phyloP scores from a whole-genome alignment of 441 rosid species.

The Populus trichocarpa region DNA sequence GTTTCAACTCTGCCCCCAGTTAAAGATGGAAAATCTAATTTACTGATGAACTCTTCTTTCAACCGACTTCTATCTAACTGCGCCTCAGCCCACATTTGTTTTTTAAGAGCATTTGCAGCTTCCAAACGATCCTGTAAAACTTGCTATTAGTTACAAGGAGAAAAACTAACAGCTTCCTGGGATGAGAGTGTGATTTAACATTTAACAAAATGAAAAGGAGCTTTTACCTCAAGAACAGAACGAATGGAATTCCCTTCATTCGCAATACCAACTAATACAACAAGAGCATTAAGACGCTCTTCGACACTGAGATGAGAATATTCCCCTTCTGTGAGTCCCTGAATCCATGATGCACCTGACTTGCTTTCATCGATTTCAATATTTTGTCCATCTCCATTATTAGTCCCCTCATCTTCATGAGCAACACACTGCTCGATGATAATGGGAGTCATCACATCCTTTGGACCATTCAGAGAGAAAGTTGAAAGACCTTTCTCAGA shows the following conservation, averaged over 20 bases:
- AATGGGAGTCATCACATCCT: constrained; percentile 35
- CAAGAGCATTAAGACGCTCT: constrained; percentile 96
- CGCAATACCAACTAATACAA: constrained; percentile 76
- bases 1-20: constrained; percentile 50
- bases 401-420: constrained; percentile 31
- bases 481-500: constrained; percentile 36
- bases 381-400: constrained; percentile 41
- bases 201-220: constrained; percentile 18
- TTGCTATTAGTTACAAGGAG: constrained; percentile 21
- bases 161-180: not conserved
- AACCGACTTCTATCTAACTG: constrained; percentile 84
- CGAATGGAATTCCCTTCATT: constrained; percentile 95
- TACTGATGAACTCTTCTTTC: constrained; percentile 66
- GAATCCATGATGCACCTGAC: constrained; percentile 86
- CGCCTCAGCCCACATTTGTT: constrained; percentile 99
- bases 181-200: constrained; percentile 11
- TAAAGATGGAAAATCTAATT: constrained; percentile 46
- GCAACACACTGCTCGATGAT: constrained; percentile 31
- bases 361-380: constrained; percentile 75
- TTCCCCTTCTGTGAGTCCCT: constrained; percentile 95
- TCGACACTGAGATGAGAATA: constrained; percentile 91
- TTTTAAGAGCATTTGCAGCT: constrained; percentile 97
- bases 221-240: constrained; percentile 81
- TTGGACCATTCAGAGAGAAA: constrained; percentile 33
- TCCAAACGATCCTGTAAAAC: constrained; percentile 89